These are phyloP conservation scores for Podaxis sp. DNA, from an alignment of 768 basidiomycete species.

Conservation along the genomic window DNA sequence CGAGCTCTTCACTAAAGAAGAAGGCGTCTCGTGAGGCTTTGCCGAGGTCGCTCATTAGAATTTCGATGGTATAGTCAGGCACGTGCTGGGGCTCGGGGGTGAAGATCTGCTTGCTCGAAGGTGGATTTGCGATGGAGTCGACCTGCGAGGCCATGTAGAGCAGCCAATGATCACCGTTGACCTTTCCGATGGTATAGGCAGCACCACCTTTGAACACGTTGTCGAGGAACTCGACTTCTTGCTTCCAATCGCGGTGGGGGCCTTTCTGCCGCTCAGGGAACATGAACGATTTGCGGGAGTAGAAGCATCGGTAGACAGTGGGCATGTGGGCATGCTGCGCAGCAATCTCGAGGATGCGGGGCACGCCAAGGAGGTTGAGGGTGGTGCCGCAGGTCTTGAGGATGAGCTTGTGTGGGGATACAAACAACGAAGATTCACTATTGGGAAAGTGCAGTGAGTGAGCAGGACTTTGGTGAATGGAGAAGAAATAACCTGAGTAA, in stretches of 20 bases:
- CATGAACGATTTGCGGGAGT: constrained; percentile 98
- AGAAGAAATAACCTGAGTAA: constrained; percentile 72
- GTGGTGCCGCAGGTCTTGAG: constrained; percentile 99
- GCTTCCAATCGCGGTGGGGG: constrained; percentile 90
- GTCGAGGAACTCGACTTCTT: constrained; percentile 91
- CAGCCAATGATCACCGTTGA: constrained; percentile 98
- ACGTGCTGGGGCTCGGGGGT: constrained; percentile 18
- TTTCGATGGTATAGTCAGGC: constrained; percentile 93
- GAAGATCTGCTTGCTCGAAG: constrained; percentile 5
- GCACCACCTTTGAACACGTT: constrained; percentile 83
- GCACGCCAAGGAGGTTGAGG: constrained; percentile 91
- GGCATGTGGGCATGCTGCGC: constrained; percentile 57
- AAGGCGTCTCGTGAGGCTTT: constrained; percentile 75
- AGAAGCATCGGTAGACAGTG: constrained; percentile 88
- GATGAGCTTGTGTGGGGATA: constrained; percentile 92
- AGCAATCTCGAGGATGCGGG: constrained; percentile 93
- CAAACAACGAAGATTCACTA: constrained; percentile 97
- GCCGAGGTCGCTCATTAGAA: constrained; percentile 92
- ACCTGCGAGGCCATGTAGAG: constrained; percentile 81
- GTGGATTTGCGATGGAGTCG: constrained; percentile 19
- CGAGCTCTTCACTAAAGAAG: constrained; percentile 38
- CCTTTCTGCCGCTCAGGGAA: constrained; percentile 94
- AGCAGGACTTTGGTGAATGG: constrained; percentile 10
- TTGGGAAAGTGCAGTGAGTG: constrained; percentile 11
- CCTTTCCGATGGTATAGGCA: constrained; percentile 95